These are phyloP conservation scores for Cladobotryum mycophilum DNA, from an alignment of 2,329 filamentous ascomycete genomes.

Conservation along the genomic window DNA sequence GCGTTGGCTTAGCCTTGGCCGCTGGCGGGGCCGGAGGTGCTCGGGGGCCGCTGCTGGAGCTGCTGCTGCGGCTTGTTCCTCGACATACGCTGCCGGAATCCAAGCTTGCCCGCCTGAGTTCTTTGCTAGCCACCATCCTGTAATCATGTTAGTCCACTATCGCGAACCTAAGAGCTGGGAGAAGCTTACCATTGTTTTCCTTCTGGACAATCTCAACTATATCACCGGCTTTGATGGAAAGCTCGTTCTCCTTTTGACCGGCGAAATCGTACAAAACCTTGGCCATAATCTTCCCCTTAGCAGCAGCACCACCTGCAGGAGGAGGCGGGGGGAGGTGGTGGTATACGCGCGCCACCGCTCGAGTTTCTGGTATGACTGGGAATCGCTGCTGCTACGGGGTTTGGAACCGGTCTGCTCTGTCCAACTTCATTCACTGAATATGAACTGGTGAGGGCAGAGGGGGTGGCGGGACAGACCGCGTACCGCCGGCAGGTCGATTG, in stretches of 20 bases:
- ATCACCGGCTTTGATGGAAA: constrained; percentile 73
- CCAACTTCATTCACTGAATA: constrained; percentile 16
- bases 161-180: not conserved
- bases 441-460: constrained; percentile 23
- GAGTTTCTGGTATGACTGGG: constrained; percentile 50
- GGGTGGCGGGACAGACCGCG: constrained; percentile 28
- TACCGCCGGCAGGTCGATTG: constrained; percentile 34
- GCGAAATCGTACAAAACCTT: constrained; percentile 91
- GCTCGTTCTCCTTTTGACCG: constrained; percentile 77
- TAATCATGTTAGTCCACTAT: constrained; percentile 26
- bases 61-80: constrained; percentile 65
- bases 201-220: constrained; percentile 88
- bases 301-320: constrained; percentile 14
- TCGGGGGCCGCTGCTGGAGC: constrained; percentile 55
- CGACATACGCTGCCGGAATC: constrained; percentile 89
- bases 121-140: constrained; percentile 95
- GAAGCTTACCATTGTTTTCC: constrained; percentile 79
- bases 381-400: constrained; percentile 21
- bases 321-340: constrained; percentile 59
- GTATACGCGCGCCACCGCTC: constrained; percentile 49
- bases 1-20: constrained; percentile 58
- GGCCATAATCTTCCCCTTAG: constrained; percentile 64
- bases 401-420: constrained; percentile 4
- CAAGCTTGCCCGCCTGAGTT: constrained; percentile 71
- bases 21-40: constrained; percentile 65